Percentiles rank a stretch among this genome's conserved stretches.
Evolutionary conservation across 345 rosid species (phyloP).

Genomic region (Eucalyptus cladocalyx): DNA sequence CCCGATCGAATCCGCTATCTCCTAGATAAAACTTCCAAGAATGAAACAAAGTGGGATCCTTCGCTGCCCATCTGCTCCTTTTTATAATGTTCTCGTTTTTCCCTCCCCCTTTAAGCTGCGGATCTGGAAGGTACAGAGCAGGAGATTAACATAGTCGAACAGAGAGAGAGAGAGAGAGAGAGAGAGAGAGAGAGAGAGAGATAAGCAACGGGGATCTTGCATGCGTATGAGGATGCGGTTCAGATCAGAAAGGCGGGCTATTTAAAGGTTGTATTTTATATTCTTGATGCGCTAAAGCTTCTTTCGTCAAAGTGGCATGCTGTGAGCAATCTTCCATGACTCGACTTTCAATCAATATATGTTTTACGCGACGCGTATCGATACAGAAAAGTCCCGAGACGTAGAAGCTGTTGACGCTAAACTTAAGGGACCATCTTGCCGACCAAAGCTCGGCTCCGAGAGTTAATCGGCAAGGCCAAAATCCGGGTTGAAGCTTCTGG

Average conservation of each 20-base stretch:
- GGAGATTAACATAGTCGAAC: background rate
- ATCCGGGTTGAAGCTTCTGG: too few species aligned
- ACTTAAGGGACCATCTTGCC: background rate
- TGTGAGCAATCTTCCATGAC: background rate
- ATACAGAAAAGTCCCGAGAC: background rate
- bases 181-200: too few species aligned
- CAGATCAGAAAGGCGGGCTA: slow-evolving; percentile 6
- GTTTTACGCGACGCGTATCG: background rate
- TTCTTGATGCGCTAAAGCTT: background rate
- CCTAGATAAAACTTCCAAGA: too few species aligned
- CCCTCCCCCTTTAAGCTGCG: background rate
- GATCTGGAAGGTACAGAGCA: background rate
- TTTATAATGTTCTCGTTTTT: too few species aligned
- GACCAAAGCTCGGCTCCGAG: too few species aligned
- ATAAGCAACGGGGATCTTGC: slow-evolving; percentile 32
- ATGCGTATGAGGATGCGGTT: slow-evolving; percentile 30
- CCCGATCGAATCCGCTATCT: background rate
- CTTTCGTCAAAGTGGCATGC: background rate
- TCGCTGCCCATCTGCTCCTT: too few species aligned
- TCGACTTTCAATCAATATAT: background rate
- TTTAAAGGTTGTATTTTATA: too few species aligned
- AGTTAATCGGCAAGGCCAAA: background rate
- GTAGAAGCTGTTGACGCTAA: background rate
- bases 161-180: background rate
- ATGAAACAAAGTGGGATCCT: too few species aligned